These are phyloP conservation scores for Periconia digitata DNA, from an alignment of 2,329 filamentous ascomycete species.

Conservation along the genomic window DNA sequence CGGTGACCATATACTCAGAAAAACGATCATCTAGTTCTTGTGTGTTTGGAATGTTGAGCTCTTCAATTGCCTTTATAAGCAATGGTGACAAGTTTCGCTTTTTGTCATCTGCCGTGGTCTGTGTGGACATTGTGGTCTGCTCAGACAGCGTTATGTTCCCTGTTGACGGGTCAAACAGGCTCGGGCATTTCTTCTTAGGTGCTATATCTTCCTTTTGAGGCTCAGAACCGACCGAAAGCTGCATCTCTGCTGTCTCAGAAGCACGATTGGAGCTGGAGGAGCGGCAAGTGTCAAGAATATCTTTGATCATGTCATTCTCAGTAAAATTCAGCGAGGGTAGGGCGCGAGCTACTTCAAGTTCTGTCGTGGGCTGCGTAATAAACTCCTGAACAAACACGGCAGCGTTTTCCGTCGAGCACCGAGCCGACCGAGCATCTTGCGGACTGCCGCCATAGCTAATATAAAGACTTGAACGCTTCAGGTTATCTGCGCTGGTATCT, in stretches of 20 bases:
- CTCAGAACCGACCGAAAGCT: no score
- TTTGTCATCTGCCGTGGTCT: conserved; percentile 36
- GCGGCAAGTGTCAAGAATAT: conserved; percentile 47
- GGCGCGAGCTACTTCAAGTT: conserved; percentile 33
- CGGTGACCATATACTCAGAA: conserved; percentile 42
- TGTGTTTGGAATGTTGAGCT: conserved; percentile 50
- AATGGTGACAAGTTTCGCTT: conserved; percentile 40
- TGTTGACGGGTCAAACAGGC: conserved; percentile 48
- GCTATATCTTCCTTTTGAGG: no score
- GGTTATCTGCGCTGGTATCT: conserved; percentile 38
- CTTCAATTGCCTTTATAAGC: conserved; percentile 48
- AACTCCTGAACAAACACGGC: conserved; percentile 19
- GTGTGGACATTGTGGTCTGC: no score
- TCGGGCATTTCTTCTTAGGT: conserved; percentile 47
- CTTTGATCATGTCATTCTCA: conserved; percentile 45
- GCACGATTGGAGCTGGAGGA: conserved; percentile 38
- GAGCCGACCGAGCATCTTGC: conserved; percentile 19
- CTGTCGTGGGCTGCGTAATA: conserved; percentile 20
- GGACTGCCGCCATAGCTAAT: conserved; percentile 20
- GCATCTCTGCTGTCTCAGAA: conserved; percentile 16
- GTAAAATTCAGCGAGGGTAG: conserved; percentile 54
- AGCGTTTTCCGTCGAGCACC: conserved; percentile 20
- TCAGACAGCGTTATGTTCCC: no score
- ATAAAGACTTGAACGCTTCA: conserved; percentile 31
- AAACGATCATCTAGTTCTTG: conserved; percentile 49